A percentile compares a stretch with the other conserved stretches of the same genome.
phyloP scores from a whole-genome alignment of 306 rosid genomes.

The Crataegus laevigata region DNA sequence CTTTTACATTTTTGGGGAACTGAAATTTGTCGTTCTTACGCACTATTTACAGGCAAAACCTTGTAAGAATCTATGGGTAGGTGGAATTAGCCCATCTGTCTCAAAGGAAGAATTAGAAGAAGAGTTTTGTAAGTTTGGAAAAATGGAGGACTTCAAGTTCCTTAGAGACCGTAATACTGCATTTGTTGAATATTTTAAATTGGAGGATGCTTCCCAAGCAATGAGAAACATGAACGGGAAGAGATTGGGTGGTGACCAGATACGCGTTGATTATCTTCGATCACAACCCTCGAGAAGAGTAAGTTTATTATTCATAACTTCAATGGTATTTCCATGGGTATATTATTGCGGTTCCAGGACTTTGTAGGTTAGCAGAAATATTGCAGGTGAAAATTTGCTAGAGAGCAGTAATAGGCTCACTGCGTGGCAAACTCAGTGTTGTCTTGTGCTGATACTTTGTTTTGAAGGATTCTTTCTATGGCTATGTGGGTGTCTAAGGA shows the following conservation, averaged over 20 bases:
- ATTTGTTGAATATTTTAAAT: constrained; percentile 67
- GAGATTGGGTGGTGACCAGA: constrained; percentile 79
- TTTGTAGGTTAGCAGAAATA: background rate
- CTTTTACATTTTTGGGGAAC: background rate
- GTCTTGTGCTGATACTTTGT: background rate
- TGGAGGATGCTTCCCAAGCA: constrained; percentile 88
- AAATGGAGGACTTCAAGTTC: constrained; percentile 79
- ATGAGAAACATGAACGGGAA: constrained; percentile 85
- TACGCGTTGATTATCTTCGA: constrained; percentile 89
- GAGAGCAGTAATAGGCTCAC: background rate
- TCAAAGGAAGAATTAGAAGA: constrained; percentile 77
- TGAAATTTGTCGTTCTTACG: constrained; percentile 5
- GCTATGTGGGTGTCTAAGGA: background rate
- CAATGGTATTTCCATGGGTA: constrained; percentile 1
- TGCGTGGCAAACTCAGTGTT: background rate
- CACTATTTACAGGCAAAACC: constrained; percentile 73
- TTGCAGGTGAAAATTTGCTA: background rate
- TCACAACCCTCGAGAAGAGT: constrained; percentile 69
- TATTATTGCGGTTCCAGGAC: background rate
- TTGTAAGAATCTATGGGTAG: constrained; percentile 84
- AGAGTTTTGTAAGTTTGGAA: constrained; percentile 77
- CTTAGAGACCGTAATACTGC: constrained; percentile 84
- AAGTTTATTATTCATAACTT: constrained; percentile 21
- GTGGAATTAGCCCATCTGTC: constrained; percentile 81
- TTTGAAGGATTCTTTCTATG: background rate